phyloP scores from a whole-genome alignment of 2,329 filamentous ascomycete genomes.

The Sordariomycetes sp. region DNA sequence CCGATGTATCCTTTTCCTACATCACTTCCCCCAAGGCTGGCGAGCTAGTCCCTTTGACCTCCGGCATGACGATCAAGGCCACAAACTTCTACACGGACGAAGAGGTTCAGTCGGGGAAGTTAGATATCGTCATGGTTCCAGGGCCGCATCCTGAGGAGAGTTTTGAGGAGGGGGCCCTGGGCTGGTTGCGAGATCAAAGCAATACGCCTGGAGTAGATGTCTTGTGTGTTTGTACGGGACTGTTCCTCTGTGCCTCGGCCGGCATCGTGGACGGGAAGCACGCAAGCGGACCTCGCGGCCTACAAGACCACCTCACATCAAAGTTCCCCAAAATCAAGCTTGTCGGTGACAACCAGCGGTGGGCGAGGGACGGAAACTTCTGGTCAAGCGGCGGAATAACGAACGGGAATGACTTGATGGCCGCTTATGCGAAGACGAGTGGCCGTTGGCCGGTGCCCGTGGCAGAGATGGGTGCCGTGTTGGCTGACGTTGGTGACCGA shows the following conservation, averaged over 20 bases:
- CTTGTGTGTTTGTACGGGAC: conserved; percentile 41
- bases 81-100: conserved; percentile 34
- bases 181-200: conserved; percentile 33
- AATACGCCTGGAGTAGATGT: conserved; percentile 31
- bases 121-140: conserved; percentile 42
- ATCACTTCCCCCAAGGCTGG: conserved; percentile 29
- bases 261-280: conserved; percentile 35
- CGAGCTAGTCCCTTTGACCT: conserved; percentile 28
- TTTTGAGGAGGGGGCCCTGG: conserved; percentile 22
- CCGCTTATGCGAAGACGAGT: conserved; percentile 36
- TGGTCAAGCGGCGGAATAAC: conserved; percentile 49
- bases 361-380: conserved; percentile 42
- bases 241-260: conserved; percentile 36
- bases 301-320: conserved; percentile 28
- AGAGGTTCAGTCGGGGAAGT: conserved; percentile 37
- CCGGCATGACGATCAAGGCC: conserved; percentile 24
- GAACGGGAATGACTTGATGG: conserved; percentile 46
- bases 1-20: conserved; percentile 33
- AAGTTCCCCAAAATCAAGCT: conserved; percentile 29
- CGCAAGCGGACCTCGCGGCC: conserved; percentile 35
- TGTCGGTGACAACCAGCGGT: conserved; percentile 36
- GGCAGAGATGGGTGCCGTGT: conserved; percentile 30
- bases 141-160: conserved; percentile 31
- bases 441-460: conserved; percentile 31
- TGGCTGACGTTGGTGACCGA: conserved; percentile 41